phyloP scores from a whole-genome alignment of 257 asterid species.

The Ilex aquifolium region DNA sequence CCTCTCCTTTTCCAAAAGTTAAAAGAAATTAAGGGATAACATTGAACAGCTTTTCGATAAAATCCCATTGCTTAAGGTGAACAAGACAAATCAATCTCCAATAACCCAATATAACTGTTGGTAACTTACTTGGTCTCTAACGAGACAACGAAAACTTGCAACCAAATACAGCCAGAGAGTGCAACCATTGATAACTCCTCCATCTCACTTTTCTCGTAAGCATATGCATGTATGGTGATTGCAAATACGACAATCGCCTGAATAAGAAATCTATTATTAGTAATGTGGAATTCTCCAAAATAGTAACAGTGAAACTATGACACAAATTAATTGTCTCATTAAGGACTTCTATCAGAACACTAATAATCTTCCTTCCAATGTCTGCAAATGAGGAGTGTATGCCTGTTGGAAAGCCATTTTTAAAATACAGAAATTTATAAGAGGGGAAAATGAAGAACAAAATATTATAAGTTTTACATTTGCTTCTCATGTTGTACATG shows the following conservation, averaged over 20 bases:
- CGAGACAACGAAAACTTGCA: slow-evolving; percentile 96
- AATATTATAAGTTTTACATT: too few relatives aligned
- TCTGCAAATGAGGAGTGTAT: slow-evolving; percentile 4
- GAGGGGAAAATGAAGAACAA: too few relatives aligned
- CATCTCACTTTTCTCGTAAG: slow-evolving; percentile 93
- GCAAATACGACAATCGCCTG: slow-evolving; percentile 97
- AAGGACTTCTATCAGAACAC: too few relatives aligned
- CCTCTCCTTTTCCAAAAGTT: too few relatives aligned
- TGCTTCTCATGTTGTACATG: too few relatives aligned
- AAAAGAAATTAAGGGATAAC: too few relatives aligned
- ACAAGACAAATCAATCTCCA: too few relatives aligned
- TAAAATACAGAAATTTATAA: too few relatives aligned
- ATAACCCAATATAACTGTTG: background rate
- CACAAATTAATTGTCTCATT: background rate
- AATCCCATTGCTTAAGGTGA: too few relatives aligned
- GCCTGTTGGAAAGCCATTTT: background rate
- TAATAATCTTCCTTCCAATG: too few relatives aligned
- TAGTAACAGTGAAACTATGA: background rate
- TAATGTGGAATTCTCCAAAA: background rate
- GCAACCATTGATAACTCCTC: slow-evolving; percentile 98
- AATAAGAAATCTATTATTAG: slow-evolving; percentile 10
- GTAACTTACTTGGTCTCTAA: slow-evolving; percentile 81
- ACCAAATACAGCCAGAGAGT: slow-evolving; percentile 97
- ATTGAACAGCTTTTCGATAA: too few relatives aligned
- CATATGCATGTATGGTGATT: slow-evolving; percentile 80